A percentile compares a stretch with the other conserved stretches of the same genome.
These are phyloP conservation scores for Emmonsia crescens DNA, from an alignment of 2,329 filamentous ascomycete species.

Conservation along the genomic window DNA sequence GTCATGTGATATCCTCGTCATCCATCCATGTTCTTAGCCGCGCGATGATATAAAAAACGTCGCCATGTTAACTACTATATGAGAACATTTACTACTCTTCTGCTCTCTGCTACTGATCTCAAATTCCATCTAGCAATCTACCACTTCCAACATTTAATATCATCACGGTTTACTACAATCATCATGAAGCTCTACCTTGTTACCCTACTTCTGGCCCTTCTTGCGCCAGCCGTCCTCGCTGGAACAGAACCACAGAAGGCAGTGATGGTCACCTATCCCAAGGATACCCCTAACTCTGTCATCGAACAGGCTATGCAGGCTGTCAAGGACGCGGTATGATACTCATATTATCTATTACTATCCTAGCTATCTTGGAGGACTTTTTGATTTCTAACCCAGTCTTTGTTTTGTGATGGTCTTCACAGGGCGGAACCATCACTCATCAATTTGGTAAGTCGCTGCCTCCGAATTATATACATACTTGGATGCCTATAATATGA, in stretches of 20 bases:
- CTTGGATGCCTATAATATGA: background rate
- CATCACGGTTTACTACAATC: background rate
- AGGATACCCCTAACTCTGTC: constrained; percentile 55
- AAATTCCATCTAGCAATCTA: background rate
- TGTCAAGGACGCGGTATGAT: constrained; percentile 51
- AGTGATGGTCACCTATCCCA: constrained; percentile 68
- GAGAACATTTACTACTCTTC: background rate
- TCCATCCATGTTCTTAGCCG: too few relatives aligned
- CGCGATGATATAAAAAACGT: too few relatives aligned
- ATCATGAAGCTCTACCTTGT: constrained; percentile 57
- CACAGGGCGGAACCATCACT: constrained; percentile 59
- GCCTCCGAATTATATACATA: background rate
- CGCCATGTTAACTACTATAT: background rate
- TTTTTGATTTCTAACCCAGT: background rate
- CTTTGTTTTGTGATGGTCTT: background rate
- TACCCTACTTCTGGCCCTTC: constrained; percentile 47
- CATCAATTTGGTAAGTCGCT: constrained; percentile 61
- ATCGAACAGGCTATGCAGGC: constrained; percentile 60
- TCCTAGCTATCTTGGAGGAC: background rate
- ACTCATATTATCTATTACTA: background rate
- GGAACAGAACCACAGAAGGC: constrained; percentile 50
- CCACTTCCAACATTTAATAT: background rate
- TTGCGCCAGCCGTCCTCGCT: constrained; percentile 49
- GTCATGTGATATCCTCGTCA: background rate
- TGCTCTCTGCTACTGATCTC: background rate